A percentile compares a stretch with the other conserved stretches of the same genome.
These are phyloP conservation scores for Euryodendron excelsum DNA, from an alignment of 148 eudicot species.

Conservation along the genomic window DNA sequence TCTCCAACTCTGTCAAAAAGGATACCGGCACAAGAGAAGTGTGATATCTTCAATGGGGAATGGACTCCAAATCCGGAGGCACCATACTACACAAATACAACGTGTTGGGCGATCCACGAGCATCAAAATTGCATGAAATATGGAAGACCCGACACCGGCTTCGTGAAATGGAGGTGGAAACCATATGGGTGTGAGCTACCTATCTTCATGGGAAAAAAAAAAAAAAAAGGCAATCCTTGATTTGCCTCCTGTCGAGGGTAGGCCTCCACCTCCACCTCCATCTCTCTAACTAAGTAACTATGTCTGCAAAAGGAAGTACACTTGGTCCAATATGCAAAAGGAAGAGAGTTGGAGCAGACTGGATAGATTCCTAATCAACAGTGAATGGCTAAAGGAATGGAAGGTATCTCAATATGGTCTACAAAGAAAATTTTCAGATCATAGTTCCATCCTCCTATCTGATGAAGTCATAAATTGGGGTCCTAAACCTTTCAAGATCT, in stretches of 20 bases:
- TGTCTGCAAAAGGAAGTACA: too few relatives aligned
- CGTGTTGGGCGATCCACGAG: slow-evolving; percentile 51
- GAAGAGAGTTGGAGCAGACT: too few relatives aligned
- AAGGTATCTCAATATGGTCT: too few relatives aligned
- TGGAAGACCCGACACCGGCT: slow-evolving; percentile 43
- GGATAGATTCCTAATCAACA: too few relatives aligned
- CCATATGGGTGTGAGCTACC: slow-evolving; percentile 51
- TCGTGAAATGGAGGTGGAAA: slow-evolving; percentile 55
- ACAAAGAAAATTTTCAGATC: too few relatives aligned
- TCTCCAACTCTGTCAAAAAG: slow-evolving; percentile 2
- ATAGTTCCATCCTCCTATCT: too few relatives aligned
- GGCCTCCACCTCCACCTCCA: not conserved
- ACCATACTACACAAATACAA: slow-evolving; percentile 47
- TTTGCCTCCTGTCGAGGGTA: slow-evolving; percentile 54
- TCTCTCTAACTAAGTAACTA: too few relatives aligned
- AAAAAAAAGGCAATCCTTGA: slow-evolving; percentile 58
- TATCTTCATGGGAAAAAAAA: slow-evolving; percentile 44
- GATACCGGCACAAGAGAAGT: slow-evolving; percentile 9
- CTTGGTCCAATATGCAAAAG: too few relatives aligned
- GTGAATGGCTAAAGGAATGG: too few relatives aligned
- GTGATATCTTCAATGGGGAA: slow-evolving; percentile 46
- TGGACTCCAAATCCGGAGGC: slow-evolving; percentile 45
- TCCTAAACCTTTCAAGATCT: too few relatives aligned
- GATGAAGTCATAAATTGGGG: too few relatives aligned
- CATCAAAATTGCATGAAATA: slow-evolving; percentile 56